Evolutionary conservation across 371 early-diverging fungal species (phyloP).

Genomic region (Rhizopus delemar): DNA sequence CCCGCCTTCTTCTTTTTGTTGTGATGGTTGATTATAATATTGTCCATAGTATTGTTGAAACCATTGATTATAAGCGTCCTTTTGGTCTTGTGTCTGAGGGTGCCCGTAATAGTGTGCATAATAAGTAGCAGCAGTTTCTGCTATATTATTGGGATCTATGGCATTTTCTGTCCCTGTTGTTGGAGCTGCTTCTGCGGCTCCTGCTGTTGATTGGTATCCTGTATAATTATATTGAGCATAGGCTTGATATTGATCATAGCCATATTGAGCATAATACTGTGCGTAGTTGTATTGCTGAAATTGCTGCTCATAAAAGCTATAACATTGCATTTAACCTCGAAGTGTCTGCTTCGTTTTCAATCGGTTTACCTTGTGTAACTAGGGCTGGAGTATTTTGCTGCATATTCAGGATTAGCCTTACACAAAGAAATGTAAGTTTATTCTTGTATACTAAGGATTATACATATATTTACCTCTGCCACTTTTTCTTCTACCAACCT

Average conservation of each 20-base stretch:
- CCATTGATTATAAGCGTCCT: slow-evolving; percentile 50
- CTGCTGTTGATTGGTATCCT: slow-evolving; percentile 20
- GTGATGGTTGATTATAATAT: background rate
- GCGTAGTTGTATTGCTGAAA: slow-evolving; percentile 40
- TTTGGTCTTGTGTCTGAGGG: slow-evolving; percentile 33
- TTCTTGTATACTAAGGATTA: slow-evolving; percentile 2
- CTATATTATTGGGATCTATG: slow-evolving; percentile 8
- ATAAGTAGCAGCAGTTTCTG: slow-evolving; percentile 25
- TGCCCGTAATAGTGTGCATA: slow-evolving; percentile 43
- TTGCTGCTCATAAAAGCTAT: slow-evolving; percentile 17
- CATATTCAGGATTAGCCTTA: slow-evolving; percentile 36
- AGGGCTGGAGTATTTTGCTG: slow-evolving; percentile 24
- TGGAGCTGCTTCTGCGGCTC: slow-evolving; percentile 8
- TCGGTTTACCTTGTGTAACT: slow-evolving; percentile 15
- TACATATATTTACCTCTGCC: slow-evolving; percentile 37
- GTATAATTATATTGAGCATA: slow-evolving; percentile 36
- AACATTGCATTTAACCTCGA: slow-evolving; percentile 16
- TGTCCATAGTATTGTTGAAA: slow-evolving; percentile 52
- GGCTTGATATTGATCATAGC: slow-evolving; percentile 36
- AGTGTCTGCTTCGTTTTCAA: slow-evolving; percentile 35
- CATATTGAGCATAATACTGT: slow-evolving; percentile 47
- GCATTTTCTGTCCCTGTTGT: slow-evolving; percentile 8
- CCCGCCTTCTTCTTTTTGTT: background rate
- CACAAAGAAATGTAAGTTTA: slow-evolving; percentile 11
- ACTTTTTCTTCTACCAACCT: slow-evolving; percentile 62